Base-by-base conservation (phyloP, 2,329 filamentous ascomycete genomes). In the Fusarium bactridioides region DNA sequence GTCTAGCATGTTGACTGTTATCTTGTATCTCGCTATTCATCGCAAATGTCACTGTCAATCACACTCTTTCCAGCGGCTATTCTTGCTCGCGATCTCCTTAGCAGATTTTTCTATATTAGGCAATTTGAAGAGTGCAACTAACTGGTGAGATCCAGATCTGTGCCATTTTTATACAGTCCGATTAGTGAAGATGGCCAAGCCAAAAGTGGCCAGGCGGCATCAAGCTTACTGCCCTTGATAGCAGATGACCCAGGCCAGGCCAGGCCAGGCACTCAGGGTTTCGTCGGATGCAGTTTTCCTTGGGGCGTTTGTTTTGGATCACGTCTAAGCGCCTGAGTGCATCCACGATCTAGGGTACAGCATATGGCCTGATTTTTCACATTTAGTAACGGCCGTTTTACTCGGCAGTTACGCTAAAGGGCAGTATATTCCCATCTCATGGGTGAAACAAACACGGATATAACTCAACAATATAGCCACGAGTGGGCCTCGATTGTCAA, bases 361-460 rank as follows among this genome's bases (percentile, higher is more conserved):
- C 13, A 19, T n/a, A 64, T 67, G 50, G 51, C 45, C 69, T 69
- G 65, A 54, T 51, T 59, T 45, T 37, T 33, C 18, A 64, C 40
- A 57, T 69, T 69, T 38, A 41, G 45, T 15, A 38, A 45, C 48
- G 53, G 54, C 51, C 51, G 69, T 69, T 69, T 72, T 23, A 50
- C 51, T 64, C 45, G 25, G 57, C 41, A 61, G 40, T 41, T 48
- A 29, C 27, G 29, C 61, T 67, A 68, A 58, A 43, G 33, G 53
- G 47, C 33, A 53, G 35, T 38, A 51, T 67, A 54, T 65, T 63
- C 55, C 41, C 43, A 56, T 66, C 40, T 35, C 19, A 23, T 25
- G 51, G 45, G 55, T 70, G 50, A 50, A 44, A 23, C 41, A 15
- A 55, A 23, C n/a, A 35, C 53, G 70, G 66, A 44, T 60, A 55